A percentile compares a stretch with the other conserved stretches of the same genome.
These are phyloP conservation scores for Phytophthora tubulina DNA, from an alignment of 352 stramenopile genomes.

Conservation along the genomic window DNA sequence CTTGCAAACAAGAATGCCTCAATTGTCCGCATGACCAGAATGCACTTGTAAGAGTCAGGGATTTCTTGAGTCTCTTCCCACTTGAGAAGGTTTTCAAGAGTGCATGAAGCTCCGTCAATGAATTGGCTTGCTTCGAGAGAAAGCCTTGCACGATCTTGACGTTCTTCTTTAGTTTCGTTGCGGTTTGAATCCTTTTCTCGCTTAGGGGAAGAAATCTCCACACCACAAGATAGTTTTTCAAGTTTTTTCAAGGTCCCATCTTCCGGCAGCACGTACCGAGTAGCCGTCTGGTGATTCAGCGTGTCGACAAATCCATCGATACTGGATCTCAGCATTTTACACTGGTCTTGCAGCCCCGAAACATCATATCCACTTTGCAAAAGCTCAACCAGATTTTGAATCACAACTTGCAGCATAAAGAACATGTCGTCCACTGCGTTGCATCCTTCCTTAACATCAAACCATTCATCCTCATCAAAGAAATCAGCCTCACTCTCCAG, in stretches of 20 bases:
- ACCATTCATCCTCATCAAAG: not conserved
- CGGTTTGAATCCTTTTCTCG: not conserved
- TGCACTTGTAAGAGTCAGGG: constrained; percentile 8
- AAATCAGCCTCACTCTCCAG: constrained; percentile 22
- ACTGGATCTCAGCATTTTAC: constrained; percentile 1
- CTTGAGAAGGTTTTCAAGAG: not conserved
- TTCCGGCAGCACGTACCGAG: constrained; percentile 17
- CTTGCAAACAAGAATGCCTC: constrained; percentile 38
- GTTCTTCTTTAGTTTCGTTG: constrained; percentile 1
- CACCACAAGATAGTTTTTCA: not conserved
- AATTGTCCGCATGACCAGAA: constrained; percentile 35
- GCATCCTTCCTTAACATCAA: constrained; percentile 21
- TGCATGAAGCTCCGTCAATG: constrained; percentile 17
- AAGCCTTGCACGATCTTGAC: constrained; percentile 6
- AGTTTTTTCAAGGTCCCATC: constrained; percentile 9
- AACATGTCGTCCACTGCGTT: constrained; percentile 37
- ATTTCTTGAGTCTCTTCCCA: constrained; percentile 3
- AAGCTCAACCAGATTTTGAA: constrained; percentile 17
- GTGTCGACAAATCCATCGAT: constrained; percentile 32
- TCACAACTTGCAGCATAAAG: constrained; percentile 39
- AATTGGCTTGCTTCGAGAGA: constrained; percentile 12
- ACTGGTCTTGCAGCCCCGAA: constrained; percentile 16
- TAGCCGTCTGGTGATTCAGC: constrained; percentile 25
- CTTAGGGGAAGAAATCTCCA: constrained; percentile 14
- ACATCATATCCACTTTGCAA: constrained; percentile 36